These are phyloP conservation scores for Eucalyptus polybractea DNA, from an alignment of 345 rosid genomes.

Conservation along the genomic window DNA sequence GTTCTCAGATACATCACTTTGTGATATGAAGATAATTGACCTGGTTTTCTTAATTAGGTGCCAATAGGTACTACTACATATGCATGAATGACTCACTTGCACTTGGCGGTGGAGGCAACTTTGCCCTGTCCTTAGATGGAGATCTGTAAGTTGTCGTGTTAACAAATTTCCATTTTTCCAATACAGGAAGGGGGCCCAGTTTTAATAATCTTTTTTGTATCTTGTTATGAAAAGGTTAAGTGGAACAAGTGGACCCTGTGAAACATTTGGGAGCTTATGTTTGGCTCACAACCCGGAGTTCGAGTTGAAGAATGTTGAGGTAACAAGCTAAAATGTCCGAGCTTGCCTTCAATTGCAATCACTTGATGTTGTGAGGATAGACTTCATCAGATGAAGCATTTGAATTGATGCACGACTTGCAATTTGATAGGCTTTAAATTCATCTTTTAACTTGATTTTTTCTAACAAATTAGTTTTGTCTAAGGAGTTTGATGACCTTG, in stretches of 20 bases:
- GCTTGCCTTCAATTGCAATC: neutral
- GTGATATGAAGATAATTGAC: neutral
- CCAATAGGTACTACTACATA: slow-evolving; percentile 75
- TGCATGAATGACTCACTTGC: slow-evolving; percentile 84
- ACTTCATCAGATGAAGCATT: neutral
- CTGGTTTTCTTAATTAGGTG: slow-evolving; percentile 34
- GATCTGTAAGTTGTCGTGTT: slow-evolving; percentile 66
- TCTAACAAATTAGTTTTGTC: neutral
- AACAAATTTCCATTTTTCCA: neutral
- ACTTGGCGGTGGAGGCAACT: slow-evolving; percentile 84
- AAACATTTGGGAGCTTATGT: slow-evolving; percentile 78
- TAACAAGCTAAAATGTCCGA: slow-evolving; percentile 3
- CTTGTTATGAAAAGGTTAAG: slow-evolving; percentile 39
- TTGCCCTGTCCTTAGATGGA: slow-evolving; percentile 69
- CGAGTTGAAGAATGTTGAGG: slow-evolving; percentile 84
- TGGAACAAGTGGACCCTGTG: slow-evolving; percentile 84
- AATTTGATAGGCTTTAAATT: neutral
- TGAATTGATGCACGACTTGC: neutral
- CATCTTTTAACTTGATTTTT: neutral
- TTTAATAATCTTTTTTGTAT: neutral
- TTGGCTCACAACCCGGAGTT: slow-evolving; percentile 64
- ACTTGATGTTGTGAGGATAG: neutral
- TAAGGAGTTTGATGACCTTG: neutral
- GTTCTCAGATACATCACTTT: neutral
- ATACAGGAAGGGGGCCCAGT: neutral